These are phyloP conservation scores for Eucalyptus cloeziana DNA, from an alignment of 345 rosid genomes.

Conservation along the genomic window DNA sequence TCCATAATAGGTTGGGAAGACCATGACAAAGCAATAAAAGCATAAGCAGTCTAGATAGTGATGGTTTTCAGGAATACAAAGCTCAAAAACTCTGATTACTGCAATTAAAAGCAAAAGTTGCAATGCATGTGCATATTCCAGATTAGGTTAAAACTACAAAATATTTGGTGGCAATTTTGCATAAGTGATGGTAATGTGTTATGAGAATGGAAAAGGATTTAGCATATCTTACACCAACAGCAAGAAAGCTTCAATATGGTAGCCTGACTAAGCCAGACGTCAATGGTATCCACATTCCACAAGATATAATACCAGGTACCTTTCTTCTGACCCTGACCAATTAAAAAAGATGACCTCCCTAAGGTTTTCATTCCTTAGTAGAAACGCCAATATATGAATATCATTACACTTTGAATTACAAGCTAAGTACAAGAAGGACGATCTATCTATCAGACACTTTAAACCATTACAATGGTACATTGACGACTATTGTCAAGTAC, in stretches of 20 bases:
- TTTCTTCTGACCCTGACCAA: conserved; percentile 8
- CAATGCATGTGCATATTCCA: neutral
- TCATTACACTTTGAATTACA: neutral
- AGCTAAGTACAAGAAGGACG: neutral
- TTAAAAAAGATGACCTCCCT: neutral
- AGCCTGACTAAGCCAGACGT: conserved; percentile 4
- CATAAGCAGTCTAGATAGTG: neutral
- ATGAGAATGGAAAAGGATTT: neutral
- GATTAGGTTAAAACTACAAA: neutral
- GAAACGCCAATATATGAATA: neutral
- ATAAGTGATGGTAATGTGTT: neutral
- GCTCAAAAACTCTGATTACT: neutral
- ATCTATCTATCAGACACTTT: neutral
- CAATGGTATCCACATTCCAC: neutral
- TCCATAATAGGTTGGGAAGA: neutral
- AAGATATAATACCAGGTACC: conserved; percentile 8
- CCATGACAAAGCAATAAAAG: neutral
- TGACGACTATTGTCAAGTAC: neutral
- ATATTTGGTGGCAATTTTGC: neutral
- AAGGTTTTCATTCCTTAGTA: neutral
- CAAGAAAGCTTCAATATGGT: conserved; percentile 5
- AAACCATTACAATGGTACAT: neutral
- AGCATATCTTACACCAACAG: conserved; percentile 1
- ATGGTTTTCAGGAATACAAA: neutral
- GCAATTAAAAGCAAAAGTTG: neutral